A percentile compares a stretch with the other conserved stretches of the same genome.
Evolutionary conservation across 2,329 filamentous ascomycete genomes (phyloP).

Genomic region (Lasiodiplodia theobromae): DNA sequence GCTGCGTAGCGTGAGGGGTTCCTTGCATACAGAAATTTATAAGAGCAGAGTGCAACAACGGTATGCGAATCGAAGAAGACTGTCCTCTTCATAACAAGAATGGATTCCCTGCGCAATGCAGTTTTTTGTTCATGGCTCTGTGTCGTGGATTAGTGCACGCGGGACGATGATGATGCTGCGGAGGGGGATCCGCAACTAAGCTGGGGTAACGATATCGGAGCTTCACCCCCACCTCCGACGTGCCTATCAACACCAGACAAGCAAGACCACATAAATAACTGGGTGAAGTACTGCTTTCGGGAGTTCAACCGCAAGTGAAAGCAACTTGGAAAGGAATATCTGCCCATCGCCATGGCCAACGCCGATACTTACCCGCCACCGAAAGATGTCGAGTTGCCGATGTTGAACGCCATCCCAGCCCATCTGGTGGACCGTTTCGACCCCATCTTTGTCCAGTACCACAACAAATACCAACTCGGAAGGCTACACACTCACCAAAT

Average conservation of each 20-base stretch:
- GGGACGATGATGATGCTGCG: neutral
- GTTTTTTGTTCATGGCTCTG: neutral
- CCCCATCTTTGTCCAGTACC: slow-evolving; percentile 23
- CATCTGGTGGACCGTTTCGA: slow-evolving; percentile 24
- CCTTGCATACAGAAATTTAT: neutral
- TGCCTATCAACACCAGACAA: neutral
- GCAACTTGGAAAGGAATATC: neutral
- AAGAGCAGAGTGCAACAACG: neutral
- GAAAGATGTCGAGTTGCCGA: slow-evolving; percentile 6
- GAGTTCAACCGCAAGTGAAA: neutral
- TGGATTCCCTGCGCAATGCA: neutral
- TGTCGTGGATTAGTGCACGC: neutral
- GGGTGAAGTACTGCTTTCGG: neutral
- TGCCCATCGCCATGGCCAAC: slow-evolving; percentile 16
- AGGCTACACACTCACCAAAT: slow-evolving; percentile 27
- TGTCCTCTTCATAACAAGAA: neutral
- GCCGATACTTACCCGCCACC: slow-evolving; percentile 21
- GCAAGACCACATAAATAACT: neutral
- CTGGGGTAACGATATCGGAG: slow-evolving; percentile 8
- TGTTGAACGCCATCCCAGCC: slow-evolving; percentile 27
- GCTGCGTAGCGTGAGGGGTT: neutral
- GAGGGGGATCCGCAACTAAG: neutral
- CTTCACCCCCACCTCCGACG: slow-evolving; percentile 11
- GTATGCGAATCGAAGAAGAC: neutral
- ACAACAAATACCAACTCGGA: slow-evolving; percentile 26